phyloP scores from a whole-genome alignment of 306 rosid species.

The Lagenaria siceraria region DNA sequence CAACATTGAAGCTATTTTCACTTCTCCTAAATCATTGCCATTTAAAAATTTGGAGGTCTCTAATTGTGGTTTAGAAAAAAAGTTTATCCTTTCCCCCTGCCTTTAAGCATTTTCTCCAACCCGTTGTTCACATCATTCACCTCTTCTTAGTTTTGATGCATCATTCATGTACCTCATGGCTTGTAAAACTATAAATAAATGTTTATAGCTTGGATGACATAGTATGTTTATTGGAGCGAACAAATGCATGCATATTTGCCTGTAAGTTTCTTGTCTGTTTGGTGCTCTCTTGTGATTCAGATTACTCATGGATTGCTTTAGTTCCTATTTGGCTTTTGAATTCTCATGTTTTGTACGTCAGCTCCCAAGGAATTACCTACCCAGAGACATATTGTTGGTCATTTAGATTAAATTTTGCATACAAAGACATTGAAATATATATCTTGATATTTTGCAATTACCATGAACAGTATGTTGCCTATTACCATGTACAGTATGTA shows the following conservation, averaged over 20 bases:
- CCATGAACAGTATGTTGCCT: not conserved
- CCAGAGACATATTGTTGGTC: not conserved
- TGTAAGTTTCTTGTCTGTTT: not conserved
- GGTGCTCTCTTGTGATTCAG: not conserved
- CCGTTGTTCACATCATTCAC: not conserved
- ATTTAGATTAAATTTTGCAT: not conserved
- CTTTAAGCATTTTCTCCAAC: not conserved
- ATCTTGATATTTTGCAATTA: not conserved
- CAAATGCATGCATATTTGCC: not conserved
- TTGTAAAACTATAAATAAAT: not conserved
- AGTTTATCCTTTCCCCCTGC: not conserved
- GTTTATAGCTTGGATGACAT: not conserved
- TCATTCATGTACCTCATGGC: not conserved
- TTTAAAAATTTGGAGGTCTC: constrained; percentile 71
- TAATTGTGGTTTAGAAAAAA: constrained; percentile 1
- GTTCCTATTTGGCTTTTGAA: not conserved
- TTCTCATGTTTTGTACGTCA: not conserved
- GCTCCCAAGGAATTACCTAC: not conserved
- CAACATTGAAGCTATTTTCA: constrained; percentile 61
- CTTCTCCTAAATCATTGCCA: constrained; percentile 45
- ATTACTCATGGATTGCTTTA: not conserved
- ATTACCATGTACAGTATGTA: not conserved
- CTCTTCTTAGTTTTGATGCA: not conserved
- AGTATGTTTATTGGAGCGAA: not conserved
- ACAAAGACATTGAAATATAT: not conserved